These are phyloP conservation scores for Neurospora hispaniola DNA, from an alignment of 495 filamentous ascomycete species.

Conservation along the genomic window DNA sequence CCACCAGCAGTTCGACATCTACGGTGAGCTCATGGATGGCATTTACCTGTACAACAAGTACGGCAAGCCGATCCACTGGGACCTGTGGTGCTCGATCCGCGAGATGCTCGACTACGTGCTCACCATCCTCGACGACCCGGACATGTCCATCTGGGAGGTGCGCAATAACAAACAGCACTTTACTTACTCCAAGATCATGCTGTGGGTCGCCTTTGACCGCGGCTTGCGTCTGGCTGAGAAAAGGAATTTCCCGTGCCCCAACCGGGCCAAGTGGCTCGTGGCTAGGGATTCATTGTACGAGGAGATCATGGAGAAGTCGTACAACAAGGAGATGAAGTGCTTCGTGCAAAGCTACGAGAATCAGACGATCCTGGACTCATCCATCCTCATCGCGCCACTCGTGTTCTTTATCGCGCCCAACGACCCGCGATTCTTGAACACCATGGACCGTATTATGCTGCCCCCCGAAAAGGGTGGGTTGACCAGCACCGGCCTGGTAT, in stretches of 20 bases:
- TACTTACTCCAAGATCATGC: conserved; percentile 62
- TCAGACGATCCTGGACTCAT: conserved; percentile 54
- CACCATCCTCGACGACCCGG: conserved; percentile 45
- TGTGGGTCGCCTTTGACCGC: conserved; percentile 68
- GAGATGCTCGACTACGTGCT: conserved; percentile 38
- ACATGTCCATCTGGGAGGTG: conserved; percentile 75
- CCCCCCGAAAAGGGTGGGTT: conserved; percentile 61
- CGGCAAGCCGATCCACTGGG: conserved; percentile 62
- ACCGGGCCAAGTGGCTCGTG: conserved; percentile 49
- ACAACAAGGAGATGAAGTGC: conserved; percentile 50
- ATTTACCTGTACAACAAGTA: conserved; percentile 73
- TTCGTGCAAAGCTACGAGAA: conserved; percentile 66
- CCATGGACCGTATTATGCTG: conserved; percentile 54
- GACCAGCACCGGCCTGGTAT: conserved; percentile 60
- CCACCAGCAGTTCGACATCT: conserved; percentile 66
- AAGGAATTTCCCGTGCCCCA: conserved; percentile 57
- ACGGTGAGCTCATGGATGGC: conserved; percentile 64
- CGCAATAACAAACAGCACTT: conserved; percentile 63
- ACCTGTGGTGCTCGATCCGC: conserved; percentile 43
- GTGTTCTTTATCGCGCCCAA: conserved; percentile 68
- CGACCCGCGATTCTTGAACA: conserved; percentile 59
- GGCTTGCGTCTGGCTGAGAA: conserved; percentile 61
- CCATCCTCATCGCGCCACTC: conserved; percentile 59
- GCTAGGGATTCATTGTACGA: conserved; percentile 57
- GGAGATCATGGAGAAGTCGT: conserved; percentile 60